A percentile compares a stretch with the other conserved stretches of the same genome.
Evolutionary conservation across 2,329 filamentous ascomycete species (phyloP).

Genomic region (Claviceps paspali): DNA sequence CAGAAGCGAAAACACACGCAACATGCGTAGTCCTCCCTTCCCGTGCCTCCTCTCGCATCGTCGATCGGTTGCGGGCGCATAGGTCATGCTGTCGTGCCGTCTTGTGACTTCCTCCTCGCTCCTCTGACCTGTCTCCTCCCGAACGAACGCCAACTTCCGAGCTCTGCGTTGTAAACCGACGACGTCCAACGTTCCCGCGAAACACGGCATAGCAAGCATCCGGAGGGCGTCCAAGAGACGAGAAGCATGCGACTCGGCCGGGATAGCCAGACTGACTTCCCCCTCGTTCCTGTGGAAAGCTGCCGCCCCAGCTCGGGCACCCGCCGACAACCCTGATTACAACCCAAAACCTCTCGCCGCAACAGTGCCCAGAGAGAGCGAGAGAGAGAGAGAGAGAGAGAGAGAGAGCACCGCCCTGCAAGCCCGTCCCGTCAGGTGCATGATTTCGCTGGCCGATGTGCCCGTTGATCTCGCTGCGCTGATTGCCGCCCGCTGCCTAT

Average conservation of each 20-base stretch:
- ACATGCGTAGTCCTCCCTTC: neutral
- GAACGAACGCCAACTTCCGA: too few relatives aligned
- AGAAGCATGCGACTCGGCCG: neutral
- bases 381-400: too few relatives aligned
- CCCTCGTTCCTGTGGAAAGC: conserved; percentile 1
- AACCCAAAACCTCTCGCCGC: neutral
- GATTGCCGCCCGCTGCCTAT: conserved; percentile 3
- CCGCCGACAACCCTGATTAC: neutral
- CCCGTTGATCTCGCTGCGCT: conserved; percentile 1
- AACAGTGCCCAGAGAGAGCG: too few relatives aligned
- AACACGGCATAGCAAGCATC: neutral
- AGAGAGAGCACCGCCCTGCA: neutral
- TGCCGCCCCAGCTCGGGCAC: conserved; percentile 1
- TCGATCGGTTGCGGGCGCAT: neutral
- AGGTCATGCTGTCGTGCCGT: neutral
- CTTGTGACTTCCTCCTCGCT: conserved; percentile 1
- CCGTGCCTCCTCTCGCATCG: neutral
- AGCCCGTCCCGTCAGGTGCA: neutral
- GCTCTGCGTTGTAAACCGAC: too few relatives aligned
- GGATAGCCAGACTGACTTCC: neutral
- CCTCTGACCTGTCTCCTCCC: too few relatives aligned
- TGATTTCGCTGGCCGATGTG: neutral
- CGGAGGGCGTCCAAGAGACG: neutral
- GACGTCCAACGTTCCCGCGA: too few relatives aligned
- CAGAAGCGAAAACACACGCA: neutral